A percentile compares a stretch with the other conserved stretches of the same genome.
phyloP scores from a whole-genome alignment of 352 stramenopile genomes.

The Phytophthora sansomeana region DNA sequence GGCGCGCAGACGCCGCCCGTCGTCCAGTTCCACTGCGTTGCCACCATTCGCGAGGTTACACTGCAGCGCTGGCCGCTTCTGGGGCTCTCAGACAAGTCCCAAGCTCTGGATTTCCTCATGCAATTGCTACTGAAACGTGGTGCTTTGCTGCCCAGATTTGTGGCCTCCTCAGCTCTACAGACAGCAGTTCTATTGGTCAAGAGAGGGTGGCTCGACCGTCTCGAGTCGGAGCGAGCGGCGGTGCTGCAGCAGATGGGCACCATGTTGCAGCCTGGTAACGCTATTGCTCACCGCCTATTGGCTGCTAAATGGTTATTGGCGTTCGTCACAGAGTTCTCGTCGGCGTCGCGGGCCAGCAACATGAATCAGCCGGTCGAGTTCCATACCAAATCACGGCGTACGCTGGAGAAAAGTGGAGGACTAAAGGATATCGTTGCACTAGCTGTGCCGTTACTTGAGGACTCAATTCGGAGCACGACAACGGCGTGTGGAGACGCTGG shows the following conservation, averaged over 20 bases:
- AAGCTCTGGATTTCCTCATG: constrained; percentile 79
- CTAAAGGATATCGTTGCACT: constrained; percentile 71
- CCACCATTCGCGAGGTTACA: constrained; percentile 78
- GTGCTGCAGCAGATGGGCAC: constrained; percentile 80
- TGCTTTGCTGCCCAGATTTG: constrained; percentile 57
- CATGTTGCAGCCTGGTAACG: constrained; percentile 52
- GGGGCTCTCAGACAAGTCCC: constrained; percentile 51
- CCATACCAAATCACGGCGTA: constrained; percentile 75
- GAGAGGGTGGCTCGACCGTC: constrained; percentile 80
- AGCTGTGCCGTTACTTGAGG: constrained; percentile 71
- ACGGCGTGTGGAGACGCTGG: constrained; percentile 43
- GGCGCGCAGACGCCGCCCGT: constrained; percentile 44
- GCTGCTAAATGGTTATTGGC: constrained; percentile 85
- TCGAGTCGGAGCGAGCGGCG: constrained; percentile 52
- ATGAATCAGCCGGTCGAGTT: constrained; percentile 88
- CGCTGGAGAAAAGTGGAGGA: constrained; percentile 61
- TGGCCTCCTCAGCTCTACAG: constrained; percentile 70
- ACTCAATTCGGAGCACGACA: constrained; percentile 76
- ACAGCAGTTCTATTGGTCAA: constrained; percentile 84
- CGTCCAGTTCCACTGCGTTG: constrained; percentile 86
- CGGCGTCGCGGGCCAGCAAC: constrained; percentile 74
- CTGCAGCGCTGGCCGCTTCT: constrained; percentile 73
- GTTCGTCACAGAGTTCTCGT: constrained; percentile 89
- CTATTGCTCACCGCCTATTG: constrained; percentile 60
- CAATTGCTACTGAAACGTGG: constrained; percentile 78